A percentile compares a stretch with the other conserved stretches of the same genome.
phyloP scores from a whole-genome alignment of 2,329 filamentous ascomycete species.

The Dichotomopilus funicola region DNA sequence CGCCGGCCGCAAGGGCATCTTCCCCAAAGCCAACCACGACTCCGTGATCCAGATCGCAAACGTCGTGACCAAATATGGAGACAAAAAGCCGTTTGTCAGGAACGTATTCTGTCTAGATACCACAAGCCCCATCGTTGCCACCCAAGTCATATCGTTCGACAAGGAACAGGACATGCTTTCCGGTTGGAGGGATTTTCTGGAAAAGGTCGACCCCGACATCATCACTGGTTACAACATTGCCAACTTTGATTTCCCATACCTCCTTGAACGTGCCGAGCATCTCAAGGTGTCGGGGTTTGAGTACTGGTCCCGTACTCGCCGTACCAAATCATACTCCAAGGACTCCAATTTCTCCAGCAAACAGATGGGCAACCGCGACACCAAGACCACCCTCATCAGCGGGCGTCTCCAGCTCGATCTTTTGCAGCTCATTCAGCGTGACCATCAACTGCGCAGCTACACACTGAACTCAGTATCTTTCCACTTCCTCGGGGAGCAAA shows the following conservation, averaged over 20 bases:
- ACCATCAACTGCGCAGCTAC: constrained; percentile 92
- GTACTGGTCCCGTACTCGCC: constrained; percentile 70
- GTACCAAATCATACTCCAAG: constrained; percentile 61
- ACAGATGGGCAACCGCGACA: constrained; percentile 95
- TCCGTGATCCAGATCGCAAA: constrained; percentile 98
- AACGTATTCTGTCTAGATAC: constrained; percentile 95
- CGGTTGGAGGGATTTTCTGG: constrained; percentile 83
- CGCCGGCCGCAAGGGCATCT: constrained; percentile 93
- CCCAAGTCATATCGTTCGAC: constrained; percentile 78
- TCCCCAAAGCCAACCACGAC: constrained; percentile 85
- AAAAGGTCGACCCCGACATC: constrained; percentile 89
- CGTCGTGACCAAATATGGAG: constrained; percentile 88
- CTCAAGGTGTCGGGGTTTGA: constrained; percentile 76
- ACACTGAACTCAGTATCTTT: constrained; percentile 94
- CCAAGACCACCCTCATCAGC: constrained; percentile 89
- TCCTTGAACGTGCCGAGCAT: constrained; percentile 79
- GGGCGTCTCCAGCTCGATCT: constrained; percentile 89
- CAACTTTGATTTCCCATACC: constrained; percentile 97
- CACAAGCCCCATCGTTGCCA: constrained; percentile 90
- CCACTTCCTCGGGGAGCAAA: constrained; percentile 93
- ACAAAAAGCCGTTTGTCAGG: constrained; percentile 88
- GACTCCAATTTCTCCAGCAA: constrained; percentile 91
- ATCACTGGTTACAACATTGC: constrained; percentile 98
- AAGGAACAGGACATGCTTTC: constrained; percentile 85
- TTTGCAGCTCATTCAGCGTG: constrained; percentile 88